phyloP scores from a whole-genome alignment of 75 land plant species.

The Larix kaempferi region DNA sequence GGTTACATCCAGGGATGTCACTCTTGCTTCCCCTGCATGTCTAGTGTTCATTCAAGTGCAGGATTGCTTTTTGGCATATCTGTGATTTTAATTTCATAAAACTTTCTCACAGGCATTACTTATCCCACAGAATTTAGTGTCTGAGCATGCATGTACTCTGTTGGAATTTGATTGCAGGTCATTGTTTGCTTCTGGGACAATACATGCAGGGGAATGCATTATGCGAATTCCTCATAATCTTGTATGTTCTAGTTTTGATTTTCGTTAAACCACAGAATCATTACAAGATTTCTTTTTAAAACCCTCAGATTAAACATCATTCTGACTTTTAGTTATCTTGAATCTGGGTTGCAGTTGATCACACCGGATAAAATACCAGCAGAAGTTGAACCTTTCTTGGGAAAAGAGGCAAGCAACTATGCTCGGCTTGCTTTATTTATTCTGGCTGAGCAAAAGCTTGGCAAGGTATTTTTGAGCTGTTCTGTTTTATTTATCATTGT shows the following conservation, averaged over 20 bases:
- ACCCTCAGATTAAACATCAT: neutral
- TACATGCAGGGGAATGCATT: conserved; percentile 67
- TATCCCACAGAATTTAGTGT: neutral
- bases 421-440: conserved; percentile 74
- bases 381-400: conserved; percentile 38
- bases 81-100: neutral
- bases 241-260: conserved; percentile 27
- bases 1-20: neutral
- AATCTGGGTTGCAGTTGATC: conserved; percentile 53
- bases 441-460: conserved; percentile 59
- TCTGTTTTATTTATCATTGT: neutral
- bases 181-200: conserved; percentile 58
- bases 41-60: neutral
- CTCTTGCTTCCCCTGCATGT: neutral
- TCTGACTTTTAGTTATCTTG: conserved; percentile 5
- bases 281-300: neutral
- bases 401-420: conserved; percentile 41
- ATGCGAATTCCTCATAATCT: conserved; percentile 59
- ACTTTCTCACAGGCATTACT: neutral
- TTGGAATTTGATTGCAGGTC: conserved; percentile 46
- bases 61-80: neutral
- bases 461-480: conserved; percentile 40
- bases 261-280: neutral
- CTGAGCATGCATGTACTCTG: neutral
- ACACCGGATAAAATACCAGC: conserved; percentile 49